Conservation (phyloP, 73 alveolate species). For the Stentor roeselii region DNA sequence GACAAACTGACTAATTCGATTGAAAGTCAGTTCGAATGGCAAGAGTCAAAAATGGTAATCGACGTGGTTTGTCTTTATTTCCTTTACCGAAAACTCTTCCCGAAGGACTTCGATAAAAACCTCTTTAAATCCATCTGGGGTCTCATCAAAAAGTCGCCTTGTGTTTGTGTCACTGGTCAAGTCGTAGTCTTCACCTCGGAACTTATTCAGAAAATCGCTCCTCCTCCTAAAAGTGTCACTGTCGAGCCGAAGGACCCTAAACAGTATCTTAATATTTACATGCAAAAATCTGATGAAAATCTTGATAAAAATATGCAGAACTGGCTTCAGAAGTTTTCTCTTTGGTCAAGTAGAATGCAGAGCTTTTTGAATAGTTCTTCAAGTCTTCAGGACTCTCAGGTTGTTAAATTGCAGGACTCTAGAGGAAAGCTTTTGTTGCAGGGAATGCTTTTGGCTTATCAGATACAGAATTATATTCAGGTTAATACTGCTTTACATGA, state of each 20-base stretch:
- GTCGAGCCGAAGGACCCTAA: constrained; percentile 82
- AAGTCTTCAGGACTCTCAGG: constrained; percentile 18
- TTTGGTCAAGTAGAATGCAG: constrained; percentile 51
- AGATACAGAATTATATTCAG: constrained; percentile 26
- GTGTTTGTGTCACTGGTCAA: constrained; percentile 62
- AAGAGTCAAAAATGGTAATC: constrained; percentile 58
- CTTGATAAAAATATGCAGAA: constrained; percentile 29
- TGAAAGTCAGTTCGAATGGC: constrained; percentile 51
- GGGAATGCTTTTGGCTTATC: constrained; percentile 26
- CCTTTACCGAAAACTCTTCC: constrained; percentile 61
- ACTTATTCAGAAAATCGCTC: constrained; percentile 64
- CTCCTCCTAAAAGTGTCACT: constrained; percentile 62
- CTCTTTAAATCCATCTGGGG: constrained; percentile 78
- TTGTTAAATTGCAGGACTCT: background rate
- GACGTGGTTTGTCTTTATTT: constrained; percentile 70
- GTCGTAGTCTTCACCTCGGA: constrained; percentile 63
- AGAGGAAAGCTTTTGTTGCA: background rate
- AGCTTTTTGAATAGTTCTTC: constrained; percentile 37
- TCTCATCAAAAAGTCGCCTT: constrained; percentile 66
- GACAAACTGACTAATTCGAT: constrained; percentile 49
- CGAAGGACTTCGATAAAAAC: constrained; percentile 55
- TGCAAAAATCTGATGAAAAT: constrained; percentile 35
- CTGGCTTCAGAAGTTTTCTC: constrained; percentile 34
- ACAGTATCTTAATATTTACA: constrained; percentile 17
- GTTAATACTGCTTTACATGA: constrained; percentile 30